Conservation (phyloP, 192 early-diverging fungal species). For the Powellomyces hirtus region DNA sequence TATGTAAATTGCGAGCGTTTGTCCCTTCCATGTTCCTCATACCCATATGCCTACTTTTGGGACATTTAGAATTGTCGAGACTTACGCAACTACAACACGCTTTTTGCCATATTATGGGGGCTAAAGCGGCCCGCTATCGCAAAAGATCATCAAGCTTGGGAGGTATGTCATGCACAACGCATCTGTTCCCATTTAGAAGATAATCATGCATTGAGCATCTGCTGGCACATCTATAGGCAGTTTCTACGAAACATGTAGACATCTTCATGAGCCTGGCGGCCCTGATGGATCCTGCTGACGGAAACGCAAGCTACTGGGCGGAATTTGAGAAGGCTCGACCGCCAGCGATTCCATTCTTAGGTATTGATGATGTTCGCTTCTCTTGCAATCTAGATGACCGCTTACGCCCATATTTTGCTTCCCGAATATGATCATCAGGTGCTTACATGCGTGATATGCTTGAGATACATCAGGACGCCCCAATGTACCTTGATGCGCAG, state of each 20-base stretch:
- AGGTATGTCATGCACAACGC: constrained; percentile 29
- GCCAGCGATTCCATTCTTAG: constrained; percentile 52
- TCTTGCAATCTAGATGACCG: neutral
- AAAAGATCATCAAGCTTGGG: constrained; percentile 41
- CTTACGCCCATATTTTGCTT: neutral
- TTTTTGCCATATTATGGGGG: constrained; percentile 43
- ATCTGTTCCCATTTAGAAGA: too few species aligned
- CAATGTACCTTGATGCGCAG: constrained; percentile 28
- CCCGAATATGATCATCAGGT: constrained; percentile 14
- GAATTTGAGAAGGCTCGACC: constrained; percentile 37
- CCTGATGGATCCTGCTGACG: constrained; percentile 42
- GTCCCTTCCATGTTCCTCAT: neutral
- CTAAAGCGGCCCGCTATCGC: constrained; percentile 39
- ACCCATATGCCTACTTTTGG: neutral
- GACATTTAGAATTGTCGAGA: constrained; percentile 36
- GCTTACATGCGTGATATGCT: constrained; percentile 53
- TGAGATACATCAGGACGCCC: constrained; percentile 44
- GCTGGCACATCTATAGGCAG: constrained; percentile 8
- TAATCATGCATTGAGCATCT: too few species aligned
- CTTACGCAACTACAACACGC: constrained; percentile 45
- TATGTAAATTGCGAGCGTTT: neutral
- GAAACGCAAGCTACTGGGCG: constrained; percentile 44
- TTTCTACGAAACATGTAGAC: constrained; percentile 46
- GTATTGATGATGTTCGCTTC: constrained; percentile 24
- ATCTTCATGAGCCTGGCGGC: constrained; percentile 35